Percentiles rank a stretch among this genome's conserved stretches.
phyloP scores from a whole-genome alignment of 306 rosid species.

The Medicago arabica region DNA sequence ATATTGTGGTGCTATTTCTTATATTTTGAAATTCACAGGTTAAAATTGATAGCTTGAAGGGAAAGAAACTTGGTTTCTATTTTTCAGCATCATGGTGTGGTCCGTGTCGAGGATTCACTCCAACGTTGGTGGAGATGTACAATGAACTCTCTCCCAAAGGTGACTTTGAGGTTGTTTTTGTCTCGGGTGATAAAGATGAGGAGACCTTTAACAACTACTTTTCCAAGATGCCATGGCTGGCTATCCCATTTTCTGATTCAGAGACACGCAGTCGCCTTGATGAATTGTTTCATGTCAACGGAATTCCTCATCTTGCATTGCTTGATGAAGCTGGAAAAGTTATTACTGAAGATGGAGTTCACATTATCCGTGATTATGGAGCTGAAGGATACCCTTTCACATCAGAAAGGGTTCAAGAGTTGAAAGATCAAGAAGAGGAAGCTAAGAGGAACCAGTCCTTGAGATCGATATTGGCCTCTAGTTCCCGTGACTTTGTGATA shows the following conservation, averaged over 20 bases:
- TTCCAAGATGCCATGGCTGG: slow-evolving; percentile 86
- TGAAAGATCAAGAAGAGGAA: slow-evolving; percentile 58
- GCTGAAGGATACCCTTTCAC: slow-evolving; percentile 68
- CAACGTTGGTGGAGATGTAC: slow-evolving; percentile 62
- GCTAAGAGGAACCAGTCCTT: slow-evolving; percentile 62
- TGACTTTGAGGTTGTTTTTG: slow-evolving; percentile 66
- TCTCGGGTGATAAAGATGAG: slow-evolving; percentile 63
- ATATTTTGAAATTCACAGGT: slow-evolving; percentile 54
- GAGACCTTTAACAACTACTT: slow-evolving; percentile 63
- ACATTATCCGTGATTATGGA: slow-evolving; percentile 55
- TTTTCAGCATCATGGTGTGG: slow-evolving; percentile 83
- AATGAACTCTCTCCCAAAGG: slow-evolving; percentile 54
- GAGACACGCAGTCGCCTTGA: slow-evolving; percentile 52
- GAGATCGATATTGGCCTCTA: slow-evolving; percentile 56
- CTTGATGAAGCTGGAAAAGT: slow-evolving; percentile 63
- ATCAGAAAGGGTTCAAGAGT: slow-evolving; percentile 51
- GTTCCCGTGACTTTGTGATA: slow-evolving; percentile 59
- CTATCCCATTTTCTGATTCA: slow-evolving; percentile 71
- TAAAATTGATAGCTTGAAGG: slow-evolving; percentile 64
- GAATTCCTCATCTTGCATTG: slow-evolving; percentile 67
- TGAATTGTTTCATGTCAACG: slow-evolving; percentile 57
- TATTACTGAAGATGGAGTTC: slow-evolving; percentile 49
- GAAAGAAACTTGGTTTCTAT: slow-evolving; percentile 69
- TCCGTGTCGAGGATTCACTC: slow-evolving; percentile 66
- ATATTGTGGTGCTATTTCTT: slow-evolving; percentile 27